Base-by-base conservation (phyloP, 306 rosid genomes). In the Aeschynomene evenia region DNA sequence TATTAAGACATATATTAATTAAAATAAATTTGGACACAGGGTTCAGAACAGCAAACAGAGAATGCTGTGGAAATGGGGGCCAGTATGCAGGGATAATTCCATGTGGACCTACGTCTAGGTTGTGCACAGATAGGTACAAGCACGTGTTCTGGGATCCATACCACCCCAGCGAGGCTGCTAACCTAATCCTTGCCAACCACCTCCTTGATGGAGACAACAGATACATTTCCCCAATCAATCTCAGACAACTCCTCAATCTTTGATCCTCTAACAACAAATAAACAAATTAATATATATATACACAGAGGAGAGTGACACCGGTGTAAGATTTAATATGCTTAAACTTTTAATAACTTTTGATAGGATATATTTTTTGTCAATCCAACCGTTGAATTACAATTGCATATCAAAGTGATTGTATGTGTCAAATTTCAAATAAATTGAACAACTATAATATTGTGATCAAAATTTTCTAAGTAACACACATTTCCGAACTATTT, bases 71-170 rank as follows among this genome's bases (percentile, higher is more conserved):
- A 66, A 85, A 73, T 46, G 96, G 92, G 5, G 92, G 97, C 28
- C 92, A 86, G 18, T 77, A 67, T 40, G 92, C 91, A 10, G 97
- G 97, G 48, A 80, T 91, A 79, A 55, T 91, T 28, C 97, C 97
- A 37, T 91, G 97, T 56, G 96, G 92, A 13, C 91, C 92, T 11
- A 74, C 88, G 4, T 91, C 97, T 1, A 86, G 83, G 15, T 10
- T 88, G 78, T 91, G 97, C 20, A 20, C 83, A 0, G 95, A 91
- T 31, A 72, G 92, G 48, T 7, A 79, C 4, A 73, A 52, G 61
- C 91, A 88, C 57, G 92, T 88, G 1, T 91, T 91, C 66, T 88
- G 92, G 92, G 96, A 91, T 72, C 89, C 92, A 18, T 88, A 86
- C 74, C 97, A 91, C 70, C 97, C 92, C 2, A 91, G 91, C 42